phyloP scores from a whole-genome alignment of 169 alveolate species.

The Plasmodium falciparum region DNA sequence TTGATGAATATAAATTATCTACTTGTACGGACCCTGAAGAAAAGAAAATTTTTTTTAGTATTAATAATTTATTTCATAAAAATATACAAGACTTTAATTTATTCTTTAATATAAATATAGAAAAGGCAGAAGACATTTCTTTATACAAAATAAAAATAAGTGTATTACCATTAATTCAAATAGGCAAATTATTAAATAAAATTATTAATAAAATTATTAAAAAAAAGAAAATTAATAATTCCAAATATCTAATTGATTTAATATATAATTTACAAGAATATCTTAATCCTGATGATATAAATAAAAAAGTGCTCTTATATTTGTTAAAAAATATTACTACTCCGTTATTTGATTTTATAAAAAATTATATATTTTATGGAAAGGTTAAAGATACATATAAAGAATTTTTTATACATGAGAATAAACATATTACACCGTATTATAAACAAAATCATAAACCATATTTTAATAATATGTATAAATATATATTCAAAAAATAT shows the following conservation, averaged over 20 bases:
- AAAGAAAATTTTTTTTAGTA: conserved; percentile 58
- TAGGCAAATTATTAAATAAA: conserved; percentile 55
- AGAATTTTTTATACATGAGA: conserved; percentile 74
- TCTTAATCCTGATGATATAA: conserved; percentile 53
- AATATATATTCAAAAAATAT: conserved; percentile 66
- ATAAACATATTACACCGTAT: conserved; percentile 70
- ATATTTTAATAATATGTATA: conserved; percentile 52
- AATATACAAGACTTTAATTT: conserved; percentile 58
- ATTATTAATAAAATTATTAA: conserved; percentile 56
- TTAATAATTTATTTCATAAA: conserved; percentile 70
- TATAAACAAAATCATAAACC: conserved; percentile 65
- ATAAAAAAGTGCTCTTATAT: conserved; percentile 59
- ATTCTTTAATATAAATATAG: conserved; percentile 66
- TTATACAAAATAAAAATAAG: conserved; percentile 62
- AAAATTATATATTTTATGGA: conserved; percentile 68
- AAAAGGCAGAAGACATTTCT: conserved; percentile 66
- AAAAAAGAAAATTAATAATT: conserved; percentile 53
- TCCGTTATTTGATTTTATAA: conserved; percentile 69
- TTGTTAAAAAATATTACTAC: conserved; percentile 67
- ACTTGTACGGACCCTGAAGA: conserved; percentile 63
- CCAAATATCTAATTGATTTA: conserved; percentile 54
- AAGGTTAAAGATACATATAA: conserved; percentile 60
- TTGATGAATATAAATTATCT: conserved; percentile 51
- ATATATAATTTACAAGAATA: conserved; percentile 69
- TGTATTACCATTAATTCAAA: conserved; percentile 48